phyloP scores from a whole-genome alignment of 2,329 filamentous ascomycete genomes.

The Alternaria ventricosa region DNA sequence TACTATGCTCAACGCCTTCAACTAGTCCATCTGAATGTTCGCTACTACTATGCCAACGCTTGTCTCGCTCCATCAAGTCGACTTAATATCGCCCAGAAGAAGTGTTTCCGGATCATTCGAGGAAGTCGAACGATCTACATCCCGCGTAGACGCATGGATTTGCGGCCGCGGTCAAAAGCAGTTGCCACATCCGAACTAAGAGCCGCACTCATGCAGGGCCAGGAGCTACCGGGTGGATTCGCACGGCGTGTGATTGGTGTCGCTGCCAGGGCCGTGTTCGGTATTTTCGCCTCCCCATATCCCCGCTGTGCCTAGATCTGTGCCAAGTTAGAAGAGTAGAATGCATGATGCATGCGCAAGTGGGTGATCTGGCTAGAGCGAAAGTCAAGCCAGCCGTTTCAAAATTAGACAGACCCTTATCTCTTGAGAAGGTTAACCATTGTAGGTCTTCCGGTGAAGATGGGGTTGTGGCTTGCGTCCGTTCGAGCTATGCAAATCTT shows the following conservation, averaged over 20 bases:
- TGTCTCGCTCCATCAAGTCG: not conserved
- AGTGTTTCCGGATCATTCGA: constrained; percentile 3
- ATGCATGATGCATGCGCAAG: not conserved
- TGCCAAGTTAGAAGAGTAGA: not conserved
- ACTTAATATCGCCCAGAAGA: constrained; percentile 14
- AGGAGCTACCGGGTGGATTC: constrained; percentile 5
- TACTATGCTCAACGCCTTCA: not conserved
- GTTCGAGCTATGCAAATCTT: not conserved
- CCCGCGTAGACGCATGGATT: constrained; percentile 1
- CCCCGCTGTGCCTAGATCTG: constrained; percentile 1
- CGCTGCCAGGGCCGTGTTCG: not conserved
- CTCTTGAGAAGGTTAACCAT: not conserved
- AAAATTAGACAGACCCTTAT: not conserved
- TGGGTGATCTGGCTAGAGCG: not conserved
- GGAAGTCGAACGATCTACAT: not conserved
- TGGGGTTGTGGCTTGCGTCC: constrained; percentile 1
- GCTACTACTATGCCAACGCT: not conserved
- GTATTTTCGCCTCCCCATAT: not conserved
- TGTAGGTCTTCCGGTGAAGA: constrained; percentile 8
- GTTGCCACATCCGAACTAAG: constrained; percentile 2
- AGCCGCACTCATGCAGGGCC: constrained; percentile 7
- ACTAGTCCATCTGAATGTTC: not conserved
- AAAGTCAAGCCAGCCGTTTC: not conserved
- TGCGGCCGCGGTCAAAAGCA: constrained; percentile 11
- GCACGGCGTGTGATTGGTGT: constrained; percentile 6